These are phyloP conservation scores for Cryptococcus jaspeensis DNA, from an alignment of 1,284 basidiomycete species.

Conservation along the genomic window DNA sequence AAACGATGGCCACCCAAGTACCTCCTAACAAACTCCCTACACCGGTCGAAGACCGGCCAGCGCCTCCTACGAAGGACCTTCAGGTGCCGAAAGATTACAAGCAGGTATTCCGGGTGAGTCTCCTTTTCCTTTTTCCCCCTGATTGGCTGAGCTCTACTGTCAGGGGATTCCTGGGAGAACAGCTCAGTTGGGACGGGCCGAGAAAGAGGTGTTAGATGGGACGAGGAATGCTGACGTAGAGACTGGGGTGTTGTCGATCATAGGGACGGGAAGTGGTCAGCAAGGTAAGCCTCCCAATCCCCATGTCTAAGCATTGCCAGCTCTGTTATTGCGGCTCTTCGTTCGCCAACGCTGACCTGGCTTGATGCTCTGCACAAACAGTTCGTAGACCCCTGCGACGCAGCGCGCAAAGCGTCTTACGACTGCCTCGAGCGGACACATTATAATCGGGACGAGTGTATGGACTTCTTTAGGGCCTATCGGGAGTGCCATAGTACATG, in stretches of 20 bases:
- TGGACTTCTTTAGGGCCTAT: no score
- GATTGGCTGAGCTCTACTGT: background rate
- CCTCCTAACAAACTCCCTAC: constrained; percentile 42
- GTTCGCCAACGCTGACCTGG: no score
- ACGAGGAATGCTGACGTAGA: background rate
- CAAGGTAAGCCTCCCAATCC: constrained; percentile 28
- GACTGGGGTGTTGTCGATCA: background rate
- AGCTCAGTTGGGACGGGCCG: no score
- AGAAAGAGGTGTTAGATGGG: no score
- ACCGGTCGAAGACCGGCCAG: constrained; percentile 32
- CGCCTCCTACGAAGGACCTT: constrained; percentile 35
- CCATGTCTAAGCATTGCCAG: no score
- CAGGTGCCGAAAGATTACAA: constrained; percentile 48
- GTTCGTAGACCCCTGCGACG: constrained; percentile 49
- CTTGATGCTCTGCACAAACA: constrained; percentile 11
- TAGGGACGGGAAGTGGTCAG: constrained; percentile 29
- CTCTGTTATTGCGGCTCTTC: no score
- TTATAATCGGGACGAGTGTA: constrained; percentile 36
- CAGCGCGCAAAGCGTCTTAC: constrained; percentile 46
- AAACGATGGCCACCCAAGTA: constrained; percentile 44
- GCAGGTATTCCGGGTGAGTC: constrained; percentile 40
- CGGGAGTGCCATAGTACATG: no score
- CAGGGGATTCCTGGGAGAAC: no score
- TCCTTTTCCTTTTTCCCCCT: background rate
- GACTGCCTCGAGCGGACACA: constrained; percentile 50